Evolutionary conservation across 2,329 filamentous ascomycete genomes (phyloP), one percentile per base, ranked within the genome.

Genomic region (Arthroderma sp.): DNA sequence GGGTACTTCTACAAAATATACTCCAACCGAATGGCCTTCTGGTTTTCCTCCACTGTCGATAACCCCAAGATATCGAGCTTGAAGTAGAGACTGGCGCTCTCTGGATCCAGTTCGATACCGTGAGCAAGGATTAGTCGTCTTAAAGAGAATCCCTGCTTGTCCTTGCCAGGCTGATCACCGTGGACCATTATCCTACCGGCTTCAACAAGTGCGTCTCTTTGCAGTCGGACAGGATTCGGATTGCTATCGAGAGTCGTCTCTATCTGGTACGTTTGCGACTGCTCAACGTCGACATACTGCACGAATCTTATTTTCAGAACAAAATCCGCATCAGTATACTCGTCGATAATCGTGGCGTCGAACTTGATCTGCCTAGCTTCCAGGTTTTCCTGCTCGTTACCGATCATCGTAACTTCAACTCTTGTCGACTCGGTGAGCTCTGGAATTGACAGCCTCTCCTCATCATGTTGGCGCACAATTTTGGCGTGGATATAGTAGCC

Each of bases 101-200:
- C n/a, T 9, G 34, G 40, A 38, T 38, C 34, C 10, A 50, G 29
- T 37, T 48, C 45, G 6, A 33, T 33, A 4, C 43, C 43, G 2
- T 50, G 48, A 28, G 46, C 46, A 10, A 50, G 46, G 7, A 48
- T 39, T 4, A 33, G 40, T 9, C 36, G 11, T 29, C 33, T 27
- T 7, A 50, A 28, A 28, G 43, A 48, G 29, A 34, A 44, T 33
- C 45, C 43, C 29, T 44, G 6, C 31, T 15, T 9, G 6, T 43
- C 29, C 31, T 46, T 50, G 38, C 38, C 38, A 29, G 15, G 15
- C 11, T 10, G 11, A 29, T 40, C 38, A 28, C 38, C 7, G 7
- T 29, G 28, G 15, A n/a, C 6, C 11, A 6, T 7, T 29, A 29
- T 29, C 6, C n/a, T 22, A 6, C 38, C 11, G 7, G 7, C 38